These are phyloP conservation scores for Leishmania turanica DNA, from an alignment of 208 protist species.

Conservation along the genomic window DNA sequence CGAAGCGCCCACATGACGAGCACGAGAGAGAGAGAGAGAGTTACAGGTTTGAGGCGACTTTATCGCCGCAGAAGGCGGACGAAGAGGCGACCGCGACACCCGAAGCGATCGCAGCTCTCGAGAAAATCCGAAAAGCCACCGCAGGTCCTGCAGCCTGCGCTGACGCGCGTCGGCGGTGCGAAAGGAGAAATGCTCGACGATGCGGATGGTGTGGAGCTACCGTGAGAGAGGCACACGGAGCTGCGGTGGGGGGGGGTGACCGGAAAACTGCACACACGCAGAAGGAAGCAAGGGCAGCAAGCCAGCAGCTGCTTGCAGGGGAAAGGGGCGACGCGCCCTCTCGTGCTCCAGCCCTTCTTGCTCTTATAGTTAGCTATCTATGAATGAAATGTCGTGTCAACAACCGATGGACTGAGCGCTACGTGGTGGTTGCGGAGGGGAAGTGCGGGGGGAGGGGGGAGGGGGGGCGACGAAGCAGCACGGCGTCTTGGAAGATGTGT, in stretches of 20 bases:
- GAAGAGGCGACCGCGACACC: neutral
- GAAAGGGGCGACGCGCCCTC: neutral
- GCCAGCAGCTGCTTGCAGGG: neutral
- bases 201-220: neutral
- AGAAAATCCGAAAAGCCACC: neutral
- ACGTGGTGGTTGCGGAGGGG: neutral
- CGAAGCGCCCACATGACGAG: constrained; percentile 40
- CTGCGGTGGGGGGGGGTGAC: neutral
- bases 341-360: neutral
- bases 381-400: neutral
- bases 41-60: neutral
- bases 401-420: neutral
- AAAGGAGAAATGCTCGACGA: neutral
- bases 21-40: neutral
- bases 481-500: neutral
- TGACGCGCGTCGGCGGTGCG: neutral
- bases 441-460: neutral
- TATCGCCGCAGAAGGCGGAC: neutral
- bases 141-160: neutral
- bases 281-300: neutral
- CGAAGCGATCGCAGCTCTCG: neutral
- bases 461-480: neutral
- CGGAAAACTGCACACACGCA: neutral
- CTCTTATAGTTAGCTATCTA: neutral
- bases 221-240: neutral